Evolutionary conservation across 2,329 filamentous ascomycete genomes (phyloP), one percentile per base, ranked within the genome.

Genomic region (Balansia obtecta): DNA sequence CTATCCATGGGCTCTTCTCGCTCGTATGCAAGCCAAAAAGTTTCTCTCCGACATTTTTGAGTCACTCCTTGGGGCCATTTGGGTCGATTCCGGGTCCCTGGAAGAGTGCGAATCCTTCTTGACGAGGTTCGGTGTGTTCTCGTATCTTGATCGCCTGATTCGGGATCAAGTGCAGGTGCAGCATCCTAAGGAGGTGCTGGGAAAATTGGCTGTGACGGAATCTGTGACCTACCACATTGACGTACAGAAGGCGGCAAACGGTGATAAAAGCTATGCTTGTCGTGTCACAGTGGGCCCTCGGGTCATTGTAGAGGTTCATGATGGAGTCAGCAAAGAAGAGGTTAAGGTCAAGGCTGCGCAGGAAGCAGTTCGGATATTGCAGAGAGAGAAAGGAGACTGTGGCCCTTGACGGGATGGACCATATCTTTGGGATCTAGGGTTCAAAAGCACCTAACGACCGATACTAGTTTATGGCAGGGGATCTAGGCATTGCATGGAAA

Each of bases 21-120:
- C 80, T 0, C 72, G 76, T 0, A 70, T 94, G 1, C 72, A 75
- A 13, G 74, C 82, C 0, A 79, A 79, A 15, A 96, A 96, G 61
- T 86, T 87, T 64, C 84, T 85, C 65, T 91, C 85, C 0, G 90
- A 96, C 63, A 68, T 96, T 8, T 72, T 96, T 10, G 91, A 97
- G 68, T 79, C 80, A 33, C 63, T 94, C 0, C 65, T 97, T 0
- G 91, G 87, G 0, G 90, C 89, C 0, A 74, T 96, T 0, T 96
- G 86, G 72, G 71, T 95, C 18, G 93, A 97, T 63, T 86, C 74
- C 0, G 85, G 85, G 0, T 73, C 76, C 1, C 61, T 88, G 13
- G 69, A 69, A 0, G 63, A 62, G 0, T 94, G 88, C 58, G 70
- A 75, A 46, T 60, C 49, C 0, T 73, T 96, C 38, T 63, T 88